Evolutionary conservation across 768 basidiomycete genomes (phyloP).

Genomic region (Calocera viscosa): DNA sequence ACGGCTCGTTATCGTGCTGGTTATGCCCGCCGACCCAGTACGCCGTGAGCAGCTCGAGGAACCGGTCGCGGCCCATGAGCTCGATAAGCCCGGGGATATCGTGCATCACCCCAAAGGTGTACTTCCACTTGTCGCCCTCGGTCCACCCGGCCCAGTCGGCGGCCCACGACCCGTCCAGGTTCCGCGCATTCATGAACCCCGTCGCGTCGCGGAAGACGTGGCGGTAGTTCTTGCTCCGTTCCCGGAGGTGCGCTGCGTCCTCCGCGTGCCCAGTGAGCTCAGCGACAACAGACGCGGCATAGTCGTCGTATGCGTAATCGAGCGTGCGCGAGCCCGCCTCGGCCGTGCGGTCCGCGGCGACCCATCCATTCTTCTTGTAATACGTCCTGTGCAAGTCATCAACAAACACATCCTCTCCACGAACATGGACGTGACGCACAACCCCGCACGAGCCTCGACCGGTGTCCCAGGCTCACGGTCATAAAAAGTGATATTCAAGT

Average conservation of each 20-base stretch:
- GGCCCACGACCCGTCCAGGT: slow-evolving; percentile 56
- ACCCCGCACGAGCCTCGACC: slow-evolving; percentile 38
- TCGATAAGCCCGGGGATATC: slow-evolving; percentile 50
- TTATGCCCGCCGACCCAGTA: slow-evolving; percentile 46
- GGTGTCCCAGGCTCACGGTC: slow-evolving; percentile 30
- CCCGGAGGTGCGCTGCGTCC: slow-evolving; percentile 40
- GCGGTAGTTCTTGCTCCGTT: slow-evolving; percentile 48
- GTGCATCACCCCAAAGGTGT: slow-evolving; percentile 67
- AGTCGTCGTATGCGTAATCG: slow-evolving; percentile 74
- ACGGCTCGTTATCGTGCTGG: slow-evolving; percentile 77
- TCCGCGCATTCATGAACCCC: slow-evolving; percentile 73
- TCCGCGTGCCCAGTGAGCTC: slow-evolving; percentile 38
- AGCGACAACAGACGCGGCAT: slow-evolving; percentile 54
- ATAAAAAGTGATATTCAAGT: slow-evolving; percentile 15
- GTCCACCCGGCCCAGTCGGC: slow-evolving; percentile 57
- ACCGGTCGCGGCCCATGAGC: slow-evolving; percentile 49
- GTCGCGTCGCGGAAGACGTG: slow-evolving; percentile 55
- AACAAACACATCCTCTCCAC: not conserved
- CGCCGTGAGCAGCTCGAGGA: slow-evolving; percentile 43
- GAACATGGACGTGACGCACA: slow-evolving; percentile 29
- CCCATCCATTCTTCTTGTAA: slow-evolving; percentile 60
- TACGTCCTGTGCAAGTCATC: slow-evolving; percentile 36
- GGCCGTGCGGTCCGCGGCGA: slow-evolving; percentile 64
- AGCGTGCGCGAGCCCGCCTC: slow-evolving; percentile 68
- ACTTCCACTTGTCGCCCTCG: slow-evolving; percentile 68